Evolutionary conservation across 2,329 filamentous ascomycete species (phyloP).

Genomic region (Dendrostoma leiphaemia): DNA sequence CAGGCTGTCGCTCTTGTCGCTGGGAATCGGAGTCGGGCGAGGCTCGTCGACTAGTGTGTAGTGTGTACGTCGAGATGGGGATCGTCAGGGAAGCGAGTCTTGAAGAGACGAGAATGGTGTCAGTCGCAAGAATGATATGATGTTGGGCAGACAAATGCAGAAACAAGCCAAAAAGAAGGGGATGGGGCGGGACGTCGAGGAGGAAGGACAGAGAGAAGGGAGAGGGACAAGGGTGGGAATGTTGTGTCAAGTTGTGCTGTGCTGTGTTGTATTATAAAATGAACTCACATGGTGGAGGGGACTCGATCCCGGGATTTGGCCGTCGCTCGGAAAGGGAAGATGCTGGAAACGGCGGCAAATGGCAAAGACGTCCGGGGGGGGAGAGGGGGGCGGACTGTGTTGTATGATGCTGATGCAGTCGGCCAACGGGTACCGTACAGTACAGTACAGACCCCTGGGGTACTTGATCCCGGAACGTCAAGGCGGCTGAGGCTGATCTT

Average conservation of each 20-base stretch:
- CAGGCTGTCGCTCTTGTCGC: neutral
- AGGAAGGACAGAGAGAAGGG: conserved; percentile 5
- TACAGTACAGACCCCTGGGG: neutral
- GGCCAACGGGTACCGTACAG: conserved; percentile 2
- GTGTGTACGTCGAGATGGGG: neutral
- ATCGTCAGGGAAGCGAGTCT: neutral
- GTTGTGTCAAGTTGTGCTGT: conserved; percentile 13
- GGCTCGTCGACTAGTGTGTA: neutral
- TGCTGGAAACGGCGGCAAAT: conserved; percentile 20
- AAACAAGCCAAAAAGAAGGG: neutral
- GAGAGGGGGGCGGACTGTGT: neutral
- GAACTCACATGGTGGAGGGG: conserved; percentile 16
- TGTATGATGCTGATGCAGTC: conserved; percentile 2
- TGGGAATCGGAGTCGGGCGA: neutral
- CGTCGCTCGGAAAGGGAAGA: conserved; percentile 15
- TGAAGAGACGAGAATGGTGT: neutral
- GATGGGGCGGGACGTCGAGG: neutral
- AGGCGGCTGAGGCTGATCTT: too few species aligned
- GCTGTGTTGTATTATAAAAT: neutral
- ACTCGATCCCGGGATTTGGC: conserved; percentile 3
- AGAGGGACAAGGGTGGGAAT: conserved; percentile 19
- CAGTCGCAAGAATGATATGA: conserved; percentile 6
- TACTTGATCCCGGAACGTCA: too few species aligned
- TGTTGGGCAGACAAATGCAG: too few species aligned
- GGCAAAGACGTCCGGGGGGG: conserved; percentile 7